Base-by-base conservation (phyloP, 371 early-diverging fungal genomes). In the Blakeslea trispora region DNA sequence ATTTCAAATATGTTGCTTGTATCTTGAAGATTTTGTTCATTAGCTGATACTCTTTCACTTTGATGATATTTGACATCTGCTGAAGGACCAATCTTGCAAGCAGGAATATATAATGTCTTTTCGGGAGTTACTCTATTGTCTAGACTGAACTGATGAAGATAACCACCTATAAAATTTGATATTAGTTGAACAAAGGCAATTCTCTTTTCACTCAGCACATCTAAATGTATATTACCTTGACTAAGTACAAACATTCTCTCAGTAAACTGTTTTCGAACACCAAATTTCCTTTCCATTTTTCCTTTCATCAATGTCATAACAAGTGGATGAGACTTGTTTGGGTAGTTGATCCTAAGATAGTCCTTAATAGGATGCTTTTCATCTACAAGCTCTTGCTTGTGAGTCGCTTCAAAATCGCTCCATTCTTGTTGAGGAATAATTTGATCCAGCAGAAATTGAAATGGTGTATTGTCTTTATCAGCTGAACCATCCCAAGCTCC, bases 231-330 rank as follows among this genome's bases (percentile, higher is more conserved):
- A 50, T 55, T 71, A 71, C 75, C 71, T 59, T 76, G 79, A 35
- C 64, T 76, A 6, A 79, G 61, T 7, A 74, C 66, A 57, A 63
- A 79, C 40, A 53, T 65, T 14, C 64, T 66, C 14, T 74, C 71
- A 23, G 50, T 45, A 50, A 63, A 79, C 47, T 74, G 72, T 34
- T 72, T 75, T 18, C 66, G 50, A 1, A 72, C 76, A 31, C 74
- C 72, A 31, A 53, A 50, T 14, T 68, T 69, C 11, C 74, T 62
- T 13, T 71, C 68, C 57, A 75, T 47, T 35, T 63, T 57, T 5
- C 79, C 79, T 45, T 74, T 72, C 10, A 66, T 51, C 8, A 75
- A 42, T 5, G 74, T 74, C 69, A 68, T 64, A 3, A 79, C 79
- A 14, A 58, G 40, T 0, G 76, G 74, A 52, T 72, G 67, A 15